Evolutionary conservation across 1,284 basidiomycete genomes (phyloP).

Genomic region (Microbotryum scabiosae): DNA sequence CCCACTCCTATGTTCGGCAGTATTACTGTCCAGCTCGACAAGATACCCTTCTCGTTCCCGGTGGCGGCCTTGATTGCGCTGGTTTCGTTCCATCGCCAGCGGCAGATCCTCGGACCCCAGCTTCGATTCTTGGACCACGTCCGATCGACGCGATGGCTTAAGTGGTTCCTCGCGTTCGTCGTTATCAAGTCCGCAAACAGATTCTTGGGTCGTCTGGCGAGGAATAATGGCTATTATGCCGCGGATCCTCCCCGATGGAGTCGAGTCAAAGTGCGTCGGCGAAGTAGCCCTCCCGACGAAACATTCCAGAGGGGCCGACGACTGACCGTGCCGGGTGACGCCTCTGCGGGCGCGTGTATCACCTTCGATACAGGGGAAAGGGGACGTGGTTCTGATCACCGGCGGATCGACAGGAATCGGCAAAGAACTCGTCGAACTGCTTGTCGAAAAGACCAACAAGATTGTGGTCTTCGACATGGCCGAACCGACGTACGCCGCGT

Average conservation of each 20-base stretch:
- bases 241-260: slow-evolving; percentile 19
- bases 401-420: slow-evolving; percentile 31
- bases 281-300: too few relatives aligned
- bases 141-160: slow-evolving; percentile 7
- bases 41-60: slow-evolving; percentile 5
- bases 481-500: slow-evolving; percentile 17
- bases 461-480: slow-evolving; percentile 29
- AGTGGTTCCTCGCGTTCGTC: slow-evolving; percentile 14
- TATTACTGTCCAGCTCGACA: slow-evolving; percentile 17
- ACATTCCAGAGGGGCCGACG: too few relatives aligned
- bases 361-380: slow-evolving; percentile 2
- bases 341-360: too few relatives aligned
- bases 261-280: background rate
- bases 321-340: too few relatives aligned
- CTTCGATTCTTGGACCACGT: slow-evolving; percentile 12
- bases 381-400: slow-evolving; percentile 30
- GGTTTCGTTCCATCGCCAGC: slow-evolving; percentile 5
- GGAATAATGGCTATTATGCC: slow-evolving; percentile 24
- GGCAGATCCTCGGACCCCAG: slow-evolving; percentile 1
- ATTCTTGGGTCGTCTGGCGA: slow-evolving; percentile 16
- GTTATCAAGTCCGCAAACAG: slow-evolving; percentile 15
- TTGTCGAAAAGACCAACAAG: slow-evolving; percentile 21
- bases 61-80: slow-evolving; percentile 10
- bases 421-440: slow-evolving; percentile 27
- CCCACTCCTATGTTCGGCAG: background rate